Evolutionary conservation across 2,329 filamentous ascomycete species (phyloP).

Genomic region (Monilinia polystroma): DNA sequence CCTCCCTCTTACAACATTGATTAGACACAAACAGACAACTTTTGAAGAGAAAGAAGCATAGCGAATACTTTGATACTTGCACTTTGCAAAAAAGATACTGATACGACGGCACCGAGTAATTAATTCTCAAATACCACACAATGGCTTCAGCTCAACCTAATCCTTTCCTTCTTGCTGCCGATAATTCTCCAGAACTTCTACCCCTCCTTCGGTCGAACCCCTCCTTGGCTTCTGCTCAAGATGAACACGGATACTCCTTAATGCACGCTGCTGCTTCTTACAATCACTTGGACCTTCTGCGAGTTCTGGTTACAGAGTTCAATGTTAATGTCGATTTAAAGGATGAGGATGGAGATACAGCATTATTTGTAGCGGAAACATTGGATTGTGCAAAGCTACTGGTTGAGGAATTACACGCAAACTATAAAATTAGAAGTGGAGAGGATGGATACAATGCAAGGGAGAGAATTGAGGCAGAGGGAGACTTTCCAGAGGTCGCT

Average conservation of each 20-base stretch:
- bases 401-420: constrained; percentile 77
- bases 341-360: constrained; percentile 91
- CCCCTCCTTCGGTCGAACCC: constrained; percentile 72
- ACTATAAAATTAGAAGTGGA: constrained; percentile 62
- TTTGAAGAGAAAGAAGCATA: not conserved
- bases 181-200: constrained; percentile 72
- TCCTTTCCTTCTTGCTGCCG: constrained; percentile 74
- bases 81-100: not conserved
- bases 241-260: constrained; percentile 91
- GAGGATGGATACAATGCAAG: constrained; percentile 73
- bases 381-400: constrained; percentile 74
- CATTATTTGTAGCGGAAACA: constrained; percentile 89
- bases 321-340: constrained; percentile 74
- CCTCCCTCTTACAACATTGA: not conserved
- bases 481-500: constrained; percentile 72
- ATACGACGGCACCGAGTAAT: not conserved
- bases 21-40: not conserved
- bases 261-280: constrained; percentile 93
- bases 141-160: constrained; percentile 47
- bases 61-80: not conserved
- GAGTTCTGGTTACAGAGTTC: constrained; percentile 72
- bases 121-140: not conserved
- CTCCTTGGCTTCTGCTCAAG: constrained; percentile 74
- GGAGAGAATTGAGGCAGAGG: constrained; percentile 77
- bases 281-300: constrained; percentile 78